Conservation (phyloP, 1,139 yeast species). For the Yamadazyma triangularis region DNA sequence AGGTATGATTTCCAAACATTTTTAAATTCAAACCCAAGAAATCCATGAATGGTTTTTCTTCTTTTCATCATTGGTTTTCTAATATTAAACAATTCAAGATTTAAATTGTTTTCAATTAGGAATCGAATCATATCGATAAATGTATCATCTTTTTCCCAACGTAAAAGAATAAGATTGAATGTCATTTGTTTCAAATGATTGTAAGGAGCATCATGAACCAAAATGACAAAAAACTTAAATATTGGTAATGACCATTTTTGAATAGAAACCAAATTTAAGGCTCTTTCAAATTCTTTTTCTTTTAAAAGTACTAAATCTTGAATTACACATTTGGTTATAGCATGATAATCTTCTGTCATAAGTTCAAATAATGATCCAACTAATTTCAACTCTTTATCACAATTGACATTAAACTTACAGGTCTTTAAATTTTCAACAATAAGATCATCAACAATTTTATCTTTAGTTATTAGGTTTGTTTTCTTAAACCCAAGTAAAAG, state of each 20-base stretch:
- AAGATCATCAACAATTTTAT: background rate
- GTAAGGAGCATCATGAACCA: constrained; percentile 35
- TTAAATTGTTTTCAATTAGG: constrained; percentile 18
- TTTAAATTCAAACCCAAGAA: constrained; percentile 13
- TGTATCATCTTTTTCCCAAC: constrained; percentile 13
- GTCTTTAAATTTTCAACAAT: constrained; percentile 4
- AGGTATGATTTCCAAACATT: constrained; percentile 11
- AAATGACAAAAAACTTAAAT: constrained; percentile 26
- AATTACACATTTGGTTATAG: constrained; percentile 28
- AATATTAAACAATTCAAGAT: constrained; percentile 18
- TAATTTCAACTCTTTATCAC: constrained; percentile 18
- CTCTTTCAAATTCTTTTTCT: constrained; percentile 21
- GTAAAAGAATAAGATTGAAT: constrained; percentile 13
- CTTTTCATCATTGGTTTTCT: constrained; percentile 14
- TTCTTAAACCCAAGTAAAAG: background rate
- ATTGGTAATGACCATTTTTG: constrained; percentile 26
- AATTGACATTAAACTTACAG: constrained; percentile 8
- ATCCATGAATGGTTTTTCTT: constrained; percentile 11
- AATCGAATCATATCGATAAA: constrained; percentile 18
- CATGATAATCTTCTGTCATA: constrained; percentile 18
- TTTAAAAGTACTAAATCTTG: constrained; percentile 30
- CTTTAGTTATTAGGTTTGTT: background rate
- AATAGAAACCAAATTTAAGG: constrained; percentile 18
- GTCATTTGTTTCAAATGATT: constrained; percentile 22
- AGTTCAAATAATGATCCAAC: constrained; percentile 24